Percentiles rank a stretch among this genome's conserved stretches.
These are phyloP conservation scores for Petunia hybrid DNA, from an alignment of 305 asterid species.

Conservation along the genomic window DNA sequence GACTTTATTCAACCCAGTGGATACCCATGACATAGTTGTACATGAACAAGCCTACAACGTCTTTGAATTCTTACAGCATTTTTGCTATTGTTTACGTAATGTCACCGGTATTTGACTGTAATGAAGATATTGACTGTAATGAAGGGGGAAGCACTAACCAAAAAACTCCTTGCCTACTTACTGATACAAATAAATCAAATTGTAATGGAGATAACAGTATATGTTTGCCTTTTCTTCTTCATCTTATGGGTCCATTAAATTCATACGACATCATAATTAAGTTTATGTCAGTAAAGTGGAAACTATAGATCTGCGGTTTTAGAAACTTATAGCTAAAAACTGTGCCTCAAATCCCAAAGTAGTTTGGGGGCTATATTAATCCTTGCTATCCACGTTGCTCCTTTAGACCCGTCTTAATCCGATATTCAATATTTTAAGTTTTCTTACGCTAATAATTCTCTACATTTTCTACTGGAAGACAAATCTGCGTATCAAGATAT, in stretches of 20 bases:
- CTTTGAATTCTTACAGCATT: background rate
- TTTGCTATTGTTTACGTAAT: background rate
- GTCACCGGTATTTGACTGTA: background rate
- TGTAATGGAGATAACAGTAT: background rate
- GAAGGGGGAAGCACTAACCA: background rate
- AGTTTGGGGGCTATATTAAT: background rate
- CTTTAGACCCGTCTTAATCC: background rate
- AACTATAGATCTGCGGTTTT: background rate
- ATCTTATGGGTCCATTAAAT: background rate
- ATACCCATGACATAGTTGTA: background rate
- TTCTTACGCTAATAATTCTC: background rate
- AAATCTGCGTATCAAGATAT: conserved; percentile 10
- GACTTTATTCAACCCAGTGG: background rate
- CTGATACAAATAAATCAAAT: background rate
- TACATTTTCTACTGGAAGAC: background rate
- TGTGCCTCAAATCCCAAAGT: background rate
- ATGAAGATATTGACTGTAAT: background rate
- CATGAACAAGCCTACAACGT: background rate
- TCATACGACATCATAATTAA: background rate
- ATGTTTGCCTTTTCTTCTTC: background rate
- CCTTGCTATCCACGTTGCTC: background rate
- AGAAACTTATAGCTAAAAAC: background rate
- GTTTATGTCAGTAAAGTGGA: background rate
- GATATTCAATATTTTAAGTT: background rate
- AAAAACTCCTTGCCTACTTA: background rate